Base-by-base conservation (phyloP, 805 yeast genomes). In the Candida ascalaphidarum region DNA sequence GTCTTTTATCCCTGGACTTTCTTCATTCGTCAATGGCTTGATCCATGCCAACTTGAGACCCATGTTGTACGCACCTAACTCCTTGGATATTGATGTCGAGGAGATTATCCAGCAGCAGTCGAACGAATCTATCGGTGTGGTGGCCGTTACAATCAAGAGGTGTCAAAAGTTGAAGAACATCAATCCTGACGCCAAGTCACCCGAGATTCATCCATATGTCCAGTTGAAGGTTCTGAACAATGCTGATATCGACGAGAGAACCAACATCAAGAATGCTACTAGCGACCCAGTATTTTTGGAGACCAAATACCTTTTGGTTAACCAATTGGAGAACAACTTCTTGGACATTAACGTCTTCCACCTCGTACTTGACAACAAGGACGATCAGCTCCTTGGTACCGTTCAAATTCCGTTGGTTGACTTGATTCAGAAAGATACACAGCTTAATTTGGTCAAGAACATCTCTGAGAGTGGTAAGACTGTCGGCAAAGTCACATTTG, bases 1-100 rank as follows among this genome's bases (percentile, higher is more conserved):
- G 94, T 76, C 88, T 3, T 66, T 81, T 41, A 68, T 82, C 38
- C 94, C 94, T 4, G 92, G 92, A 36, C 70, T 82, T 46, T 68
- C 83, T 14, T 61, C 75, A 3, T 76, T 81, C 45, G 86, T 82
- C 30, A 81, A 77, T 37, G 65, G 69, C 14, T 64, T 78, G 50
- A 74, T 82, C 46, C 80, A 82, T 52, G 58, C 81, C 27, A 78
- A 60, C 39, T 74, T 77, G 43, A 77, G 81, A 23, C 92, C 89
- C 23, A 74, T 81, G 77, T 53, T 82, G 34, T 81, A 81, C 48
- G 86, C 88, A 7, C 94, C 94, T 40, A 82, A 82, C 52, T 77
- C 82, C 31, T 54, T 80, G 23, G 89, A 81, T 46, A 58, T 82
- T 35, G 77, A 81, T 43, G 81, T 81, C 22, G 84, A 77, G 48